Evolutionary conservation across 1,284 basidiomycete species (phyloP).

Genomic region (Phenoliferia sp.): DNA sequence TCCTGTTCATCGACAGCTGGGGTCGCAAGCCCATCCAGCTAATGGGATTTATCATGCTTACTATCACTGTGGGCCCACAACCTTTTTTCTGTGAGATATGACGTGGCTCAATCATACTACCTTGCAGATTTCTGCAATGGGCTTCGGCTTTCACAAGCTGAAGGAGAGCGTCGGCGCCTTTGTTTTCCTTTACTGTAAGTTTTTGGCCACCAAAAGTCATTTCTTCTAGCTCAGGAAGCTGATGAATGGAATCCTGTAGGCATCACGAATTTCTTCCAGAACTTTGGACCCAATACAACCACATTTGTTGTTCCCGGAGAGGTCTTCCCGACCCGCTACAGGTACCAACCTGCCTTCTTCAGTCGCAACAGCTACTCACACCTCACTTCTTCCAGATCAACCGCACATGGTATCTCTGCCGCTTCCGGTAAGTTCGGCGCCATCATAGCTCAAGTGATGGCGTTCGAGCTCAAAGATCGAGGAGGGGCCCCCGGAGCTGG

Average conservation of each 20-base stretch:
- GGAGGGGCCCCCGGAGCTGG: slow-evolving; percentile 26
- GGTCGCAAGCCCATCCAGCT: slow-evolving; percentile 63
- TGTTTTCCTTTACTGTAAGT: slow-evolving; percentile 73
- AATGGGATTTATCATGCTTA: slow-evolving; percentile 52
- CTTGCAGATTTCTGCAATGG: slow-evolving; percentile 44
- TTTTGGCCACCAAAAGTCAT: no score
- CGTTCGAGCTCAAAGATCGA: slow-evolving; percentile 31
- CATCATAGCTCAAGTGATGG: slow-evolving; percentile 60
- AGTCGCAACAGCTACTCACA: background rate
- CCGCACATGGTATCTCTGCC: slow-evolving; percentile 78
- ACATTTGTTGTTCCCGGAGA: slow-evolving; percentile 68
- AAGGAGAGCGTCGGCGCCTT: slow-evolving; percentile 50
- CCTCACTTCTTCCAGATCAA: slow-evolving; percentile 50
- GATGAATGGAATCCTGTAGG: no score
- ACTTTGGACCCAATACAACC: slow-evolving; percentile 62
- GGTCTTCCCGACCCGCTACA: slow-evolving; percentile 73
- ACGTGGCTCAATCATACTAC: background rate
- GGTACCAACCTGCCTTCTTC: background rate
- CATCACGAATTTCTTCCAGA: slow-evolving; percentile 49
- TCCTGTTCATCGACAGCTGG: slow-evolving; percentile 65
- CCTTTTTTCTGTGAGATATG: background rate
- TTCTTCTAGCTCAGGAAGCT: no score
- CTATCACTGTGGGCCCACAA: slow-evolving; percentile 51
- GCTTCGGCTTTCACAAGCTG: slow-evolving; percentile 64
- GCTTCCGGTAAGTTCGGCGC: slow-evolving; percentile 71